Base-by-base conservation (phyloP, 805 yeast species). In the Saturnispora sanitii region DNA sequence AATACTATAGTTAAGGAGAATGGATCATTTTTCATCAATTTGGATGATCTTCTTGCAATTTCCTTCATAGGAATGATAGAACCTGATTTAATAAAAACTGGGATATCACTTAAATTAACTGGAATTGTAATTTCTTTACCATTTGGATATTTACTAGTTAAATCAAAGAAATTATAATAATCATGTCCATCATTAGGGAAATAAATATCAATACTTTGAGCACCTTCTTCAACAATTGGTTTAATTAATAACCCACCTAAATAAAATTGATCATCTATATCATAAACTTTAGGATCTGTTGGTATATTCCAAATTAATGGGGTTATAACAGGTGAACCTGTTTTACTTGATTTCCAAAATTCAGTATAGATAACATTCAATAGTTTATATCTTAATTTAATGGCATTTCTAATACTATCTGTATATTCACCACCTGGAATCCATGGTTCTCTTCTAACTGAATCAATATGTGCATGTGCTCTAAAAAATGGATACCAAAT, bases 401-500 rank as follows among this genome's bases (percentile, higher is more conserved):
- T 69, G 0, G 94, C 80, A 35, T 82, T 79, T 45, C 82, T 71
- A 43, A 88, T 79, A 18, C 71, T 56, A 0, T 74, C 61, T 6
- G 80, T 75, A 49, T 75, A 76, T 2, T 90, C 88, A 23, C 80
- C 94, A 7, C 83, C 82, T 2, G 82, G 68, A 35, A 90, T 58
- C 79, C 86, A 90, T 1, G 98, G 98, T 58, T 92, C 98, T 47
- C 96, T 74, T 61, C 97, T 77, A 53, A 81, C 70, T 1, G 96
- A 70, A 58, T 92, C 98, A 40, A 90, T 82, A 63, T 92, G 97
- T 0, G 97, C 96, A 62, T 92, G 99, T 0, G 81, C 96, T 53
- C 98, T 70, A 66, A 92, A 90, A 54, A 92, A 92, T 27, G 98
- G 98, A 61, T 90, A 88, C 81, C 94, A 90, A 22, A 83, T 75